phyloP scores from a whole-genome alignment of 768 basidiomycete genomes.

The Pholiota microspora region DNA sequence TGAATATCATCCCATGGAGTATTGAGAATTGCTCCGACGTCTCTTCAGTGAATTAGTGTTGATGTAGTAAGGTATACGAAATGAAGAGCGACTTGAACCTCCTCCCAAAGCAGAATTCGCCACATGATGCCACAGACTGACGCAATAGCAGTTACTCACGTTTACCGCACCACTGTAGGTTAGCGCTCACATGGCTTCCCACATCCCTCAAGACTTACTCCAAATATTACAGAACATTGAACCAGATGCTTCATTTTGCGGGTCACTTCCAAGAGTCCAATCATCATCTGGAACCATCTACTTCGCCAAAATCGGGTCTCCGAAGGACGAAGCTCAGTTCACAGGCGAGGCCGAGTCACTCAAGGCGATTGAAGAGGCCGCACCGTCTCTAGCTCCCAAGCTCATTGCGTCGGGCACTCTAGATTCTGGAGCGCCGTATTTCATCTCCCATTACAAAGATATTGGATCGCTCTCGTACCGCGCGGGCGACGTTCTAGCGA shows the following conservation, averaged over 20 bases:
- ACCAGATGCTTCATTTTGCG: conserved; percentile 45
- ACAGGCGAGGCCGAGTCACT: conserved; percentile 69
- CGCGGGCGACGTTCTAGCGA: conserved; percentile 51
- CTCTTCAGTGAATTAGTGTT: too few species aligned
- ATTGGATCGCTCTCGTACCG: conserved; percentile 43
- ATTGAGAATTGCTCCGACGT: too few species aligned
- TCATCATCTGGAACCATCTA: conserved; percentile 61
- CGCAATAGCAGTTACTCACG: neutral
- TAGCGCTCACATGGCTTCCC: conserved; percentile 15
- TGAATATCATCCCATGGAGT: too few species aligned
- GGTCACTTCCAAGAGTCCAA: conserved; percentile 40
- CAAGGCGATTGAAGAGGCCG: conserved; percentile 57
- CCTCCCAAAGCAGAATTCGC: neutral
- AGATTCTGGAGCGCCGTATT: conserved; percentile 48
- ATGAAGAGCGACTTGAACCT: too few species aligned
- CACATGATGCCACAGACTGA: neutral
- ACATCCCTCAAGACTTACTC: conserved; percentile 33
- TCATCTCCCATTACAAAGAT: conserved; percentile 75
- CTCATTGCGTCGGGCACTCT: conserved; percentile 50
- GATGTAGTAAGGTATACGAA: too few species aligned
- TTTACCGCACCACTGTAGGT: neutral
- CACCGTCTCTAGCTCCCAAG: conserved; percentile 63
- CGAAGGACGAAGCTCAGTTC: conserved; percentile 60
- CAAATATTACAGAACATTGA: conserved; percentile 49
- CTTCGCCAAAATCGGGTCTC: conserved; percentile 58